These are phyloP conservation scores for Corchorus capsularis DNA, from an alignment of 345 rosid genomes.

Conservation along the genomic window DNA sequence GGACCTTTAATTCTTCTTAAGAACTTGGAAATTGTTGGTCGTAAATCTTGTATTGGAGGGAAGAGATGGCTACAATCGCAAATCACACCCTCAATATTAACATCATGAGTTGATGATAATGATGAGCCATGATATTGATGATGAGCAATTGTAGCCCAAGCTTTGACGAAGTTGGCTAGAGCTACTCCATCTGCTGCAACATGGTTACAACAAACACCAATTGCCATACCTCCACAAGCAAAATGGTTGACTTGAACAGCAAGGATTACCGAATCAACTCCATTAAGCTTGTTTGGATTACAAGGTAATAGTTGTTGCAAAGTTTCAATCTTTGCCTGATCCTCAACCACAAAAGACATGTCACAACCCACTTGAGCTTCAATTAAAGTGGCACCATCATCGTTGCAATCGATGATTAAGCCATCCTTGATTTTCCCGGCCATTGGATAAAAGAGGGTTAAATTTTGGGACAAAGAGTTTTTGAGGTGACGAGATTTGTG, in stretches of 20 bases:
- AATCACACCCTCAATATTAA: background rate
- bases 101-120: no score
- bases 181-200: conserved; percentile 20
- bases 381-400: conserved; percentile 24
- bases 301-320: no score
- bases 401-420: conserved; percentile 28
- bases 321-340: no score
- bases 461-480: conserved; percentile 24
- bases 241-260: no score
- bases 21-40: background rate
- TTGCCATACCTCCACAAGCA: no score
- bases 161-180: conserved; percentile 19
- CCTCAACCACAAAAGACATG: background rate
- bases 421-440: conserved; percentile 25
- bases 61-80: conserved; percentile 13
- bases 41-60: conserved; percentile 24
- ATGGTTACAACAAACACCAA: no score
- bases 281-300: no score
- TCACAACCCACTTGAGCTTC: conserved; percentile 17
- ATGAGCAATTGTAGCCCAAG: conserved; percentile 29
- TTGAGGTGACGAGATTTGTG: conserved; percentile 14
- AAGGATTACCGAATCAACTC: no score
- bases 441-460: conserved; percentile 25
- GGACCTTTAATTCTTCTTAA: no score
- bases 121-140: background rate